These are phyloP conservation scores for Botryotinia narcissicola DNA, from an alignment of 2,329 filamentous ascomycete genomes.

Conservation along the genomic window DNA sequence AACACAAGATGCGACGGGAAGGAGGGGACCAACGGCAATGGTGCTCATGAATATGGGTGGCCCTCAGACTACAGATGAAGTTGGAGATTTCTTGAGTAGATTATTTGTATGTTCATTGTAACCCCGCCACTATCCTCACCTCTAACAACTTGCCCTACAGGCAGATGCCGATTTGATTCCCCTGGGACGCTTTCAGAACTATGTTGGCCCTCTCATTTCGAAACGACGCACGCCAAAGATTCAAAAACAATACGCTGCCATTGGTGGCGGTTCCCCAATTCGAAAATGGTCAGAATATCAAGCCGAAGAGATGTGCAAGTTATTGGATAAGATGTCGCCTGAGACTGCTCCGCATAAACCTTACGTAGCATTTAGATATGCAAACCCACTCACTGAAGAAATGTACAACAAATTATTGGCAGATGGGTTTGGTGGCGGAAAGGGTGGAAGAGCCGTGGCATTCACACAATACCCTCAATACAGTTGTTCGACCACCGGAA, in stretches of 20 bases:
- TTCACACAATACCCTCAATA: slow-evolving; percentile 99
- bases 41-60: slow-evolving; percentile 99
- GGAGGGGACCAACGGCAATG: slow-evolving; percentile 88
- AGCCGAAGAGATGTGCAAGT: slow-evolving; percentile 92
- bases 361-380: slow-evolving; percentile 96
- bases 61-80: slow-evolving; percentile 82
- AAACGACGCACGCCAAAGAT: slow-evolving; percentile 91
- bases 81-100: slow-evolving; percentile 83
- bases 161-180: slow-evolving; percentile 93
- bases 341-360: slow-evolving; percentile 95
- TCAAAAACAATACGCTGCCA: slow-evolving; percentile 89
- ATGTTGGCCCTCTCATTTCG: slow-evolving; percentile 85
- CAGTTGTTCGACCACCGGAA: slow-evolving; percentile 95
- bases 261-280: slow-evolving; percentile 96
- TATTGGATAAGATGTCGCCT: slow-evolving; percentile 85
- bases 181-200: slow-evolving; percentile 85
- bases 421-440: slow-evolving; percentile 87
- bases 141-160: slow-evolving; percentile 45
- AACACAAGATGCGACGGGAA: slow-evolving; percentile 68
- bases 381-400: slow-evolving; percentile 87
- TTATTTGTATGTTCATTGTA: slow-evolving; percentile 69
- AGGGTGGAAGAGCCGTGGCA: slow-evolving; percentile 88
- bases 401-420: slow-evolving; percentile 81
- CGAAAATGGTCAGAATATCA: slow-evolving; percentile 98
- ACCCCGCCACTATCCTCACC: slow-evolving; percentile 15